A percentile compares a stretch with the other conserved stretches of the same genome.
Conservation (phyloP, 306 rosid genomes). For the Cicer judaicum region DNA sequence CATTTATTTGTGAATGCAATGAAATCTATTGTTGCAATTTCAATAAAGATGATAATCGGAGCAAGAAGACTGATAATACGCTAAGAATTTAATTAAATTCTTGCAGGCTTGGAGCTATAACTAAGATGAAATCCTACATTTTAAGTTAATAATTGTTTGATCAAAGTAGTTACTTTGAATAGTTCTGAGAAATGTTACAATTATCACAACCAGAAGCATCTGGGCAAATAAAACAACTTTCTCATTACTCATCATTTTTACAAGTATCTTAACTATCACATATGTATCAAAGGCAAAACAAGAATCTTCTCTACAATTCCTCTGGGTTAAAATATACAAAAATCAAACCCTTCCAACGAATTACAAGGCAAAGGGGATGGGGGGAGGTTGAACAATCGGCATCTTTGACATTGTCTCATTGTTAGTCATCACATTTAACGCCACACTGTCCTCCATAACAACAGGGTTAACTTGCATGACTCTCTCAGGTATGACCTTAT, state of each 20-base stretch:
- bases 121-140: neutral
- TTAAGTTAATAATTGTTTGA: constrained; percentile 10
- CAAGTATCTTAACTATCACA: constrained; percentile 34
- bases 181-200: neutral
- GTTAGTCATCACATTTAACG: constrained; percentile 47
- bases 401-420: constrained; percentile 65
- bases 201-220: constrained; percentile 1
- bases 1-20: too few relatives aligned
- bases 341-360: constrained; percentile 19
- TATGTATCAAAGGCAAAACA: constrained; percentile 3
- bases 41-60: too few relatives aligned
- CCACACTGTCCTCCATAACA: constrained; percentile 59
- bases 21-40: too few relatives aligned
- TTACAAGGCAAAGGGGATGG: constrained; percentile 64
- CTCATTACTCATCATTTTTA: constrained; percentile 37
- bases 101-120: too few relatives aligned
- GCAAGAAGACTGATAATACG: too few relatives aligned
- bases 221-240: constrained; percentile 35
- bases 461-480: constrained; percentile 65
- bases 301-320: constrained; percentile 43
- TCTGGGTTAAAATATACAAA: constrained; percentile 1
- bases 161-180: neutral
- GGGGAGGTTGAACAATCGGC: constrained; percentile 62
- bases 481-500: constrained; percentile 79
- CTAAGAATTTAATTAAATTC: too few relatives aligned